Evolutionary conservation across 2,329 filamentous ascomycete species (phyloP), one percentile per base, ranked within the genome.

Genomic region (Penicillium griseofulvum): DNA sequence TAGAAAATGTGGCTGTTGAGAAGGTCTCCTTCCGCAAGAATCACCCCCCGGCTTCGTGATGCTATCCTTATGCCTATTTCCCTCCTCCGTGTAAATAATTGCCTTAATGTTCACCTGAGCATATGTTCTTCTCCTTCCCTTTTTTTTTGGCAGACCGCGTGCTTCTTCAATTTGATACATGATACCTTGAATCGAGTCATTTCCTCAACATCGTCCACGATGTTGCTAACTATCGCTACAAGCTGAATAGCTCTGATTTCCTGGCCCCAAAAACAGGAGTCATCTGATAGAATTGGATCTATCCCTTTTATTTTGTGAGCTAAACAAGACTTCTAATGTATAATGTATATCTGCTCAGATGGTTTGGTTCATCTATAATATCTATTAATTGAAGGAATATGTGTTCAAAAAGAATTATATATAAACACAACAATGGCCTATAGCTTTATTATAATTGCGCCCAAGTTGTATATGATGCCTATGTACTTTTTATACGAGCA

Each of bases 11-110:
- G 43, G 87, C 87, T 16, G 89, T 93, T 39, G 89, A 93, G 73
- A 93, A 93, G 78, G 88, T 93, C 59, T 91, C 89, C 48, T 93
- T 89, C 73, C 89, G 89, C 66, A 92, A 91, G 78, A 87, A 87
- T 37, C 84, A 86, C 53, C 82, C 85, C 64, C 81, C 84, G 19
- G 73, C 77, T 49, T 79, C 81, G 68, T 84, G 76, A 80, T 44
- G 31, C 12, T 42, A 39, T 22, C 33, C 37, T 16, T 41, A 34
- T 22, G 19, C 17, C 22, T 44, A 22, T 12, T 34, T 2, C 11
- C 22, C 50, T 64, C 48, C 36, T 50, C 55, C 44, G 49, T 64
- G 66, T 72, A 71, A 65, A 71, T 71, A 73, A 68, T 67, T 60
- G 57, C 60, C 58, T 65, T 62, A 59, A 52, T 59, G 33, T 39